Base-by-base conservation (phyloP, 2,329 filamentous ascomycete genomes). In the Harringtonia lauricola region DNA sequence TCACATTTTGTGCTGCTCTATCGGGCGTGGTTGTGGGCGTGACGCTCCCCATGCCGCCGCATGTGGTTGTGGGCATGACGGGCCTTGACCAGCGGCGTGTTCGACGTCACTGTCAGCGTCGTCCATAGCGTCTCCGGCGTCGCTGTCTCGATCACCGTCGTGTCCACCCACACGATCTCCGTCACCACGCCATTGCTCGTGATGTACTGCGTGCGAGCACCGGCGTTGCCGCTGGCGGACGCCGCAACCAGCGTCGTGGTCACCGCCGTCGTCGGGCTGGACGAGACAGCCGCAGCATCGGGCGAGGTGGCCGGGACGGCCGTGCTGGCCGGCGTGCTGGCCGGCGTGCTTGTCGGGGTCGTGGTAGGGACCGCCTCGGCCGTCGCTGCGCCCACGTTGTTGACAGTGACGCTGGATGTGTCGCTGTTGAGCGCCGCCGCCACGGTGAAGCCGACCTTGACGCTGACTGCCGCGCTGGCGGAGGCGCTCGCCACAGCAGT, bases 151-250 rank as follows among this genome's bases (percentile, higher is more conserved):
- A 69, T 76, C 24, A 77, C 66, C 5, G 68, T 54, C 37, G 72
- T 66, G 59, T 79, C 66, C 42, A 73, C 69, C 68, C 72, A 76
- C 13, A 77, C 57, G 19, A 81, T 67, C 60, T 79, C 70, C 48
- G 66, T 66, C 13, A 81, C 71, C 8, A 67, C 52, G 36, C 65
- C 64, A 41, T 67, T 67, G 9, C 62, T 61, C 17, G 74, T 79
- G 38, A 70, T 48, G 48, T 66, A 77, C 51, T 76, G 59, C 6
- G 75, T 81, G 57, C 69, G 72, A 48, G 65, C 57, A 51, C 66
- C 61, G 43, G 24, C 31, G 52, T 45, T 5, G 55, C 50, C 4
- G 61, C 54, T 2, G 59, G 52, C 45, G 4, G 55, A 50, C 4
- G 61, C 54, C 2, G 59, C 47, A 2, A 54, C 44, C 4, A 57